Base-by-base conservation (phyloP, 768 basidiomycete genomes). In the Termitomyces sp. region DNA sequence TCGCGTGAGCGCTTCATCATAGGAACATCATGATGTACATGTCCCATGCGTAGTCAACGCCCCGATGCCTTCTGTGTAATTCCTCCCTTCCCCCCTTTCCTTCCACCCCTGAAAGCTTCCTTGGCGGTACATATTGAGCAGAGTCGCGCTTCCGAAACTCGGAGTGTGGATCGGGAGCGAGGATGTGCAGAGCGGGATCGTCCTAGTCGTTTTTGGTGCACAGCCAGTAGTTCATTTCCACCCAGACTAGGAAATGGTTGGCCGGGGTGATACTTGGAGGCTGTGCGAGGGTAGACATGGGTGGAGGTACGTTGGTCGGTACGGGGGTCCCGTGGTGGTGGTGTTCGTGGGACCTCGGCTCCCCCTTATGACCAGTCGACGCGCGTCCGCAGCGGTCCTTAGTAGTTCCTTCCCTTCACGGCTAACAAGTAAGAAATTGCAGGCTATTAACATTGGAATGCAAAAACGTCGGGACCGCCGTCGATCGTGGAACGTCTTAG, bases 391-490 rank as follows among this genome's bases (percentile, higher is more conserved):
- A 51, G 51, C 24, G 36, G 51, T 51, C 28, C 51, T 37, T 34
- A 34, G 33, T 51, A 39, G 31, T 51, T 28, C 7, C 18, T 18
- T 28, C n/a, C 3, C 16, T 26, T 12, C 20, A 51, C 22, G 50
- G 34, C 24, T 37, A 51, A 22, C 22, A 9, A 26, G 50, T 18
- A 26, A 39, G 24, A 28, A 20, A 28, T 12, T 9, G 33, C 50
- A 47, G 28, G 57, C n/a, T 58, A 48, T 54, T 22, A 49, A 54
- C 26, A 28, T 33, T 26, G 15, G 16, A 42, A 41, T 54, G 57
- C 57, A 52, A 58, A 54, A 58, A 33, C 15, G 22, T 42, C 57
- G 57, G 57, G 46, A 48, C 37, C 51, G 46, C 22, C 39, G 51
- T 49, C 47, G 20, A 58, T 54, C 37, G 52, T 54, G 7, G 22